A percentile compares a stretch with the other conserved stretches of the same genome.
Evolutionary conservation across 805 yeast species (phyloP).

Genomic region (Starmerella lactis-condensi): DNA sequence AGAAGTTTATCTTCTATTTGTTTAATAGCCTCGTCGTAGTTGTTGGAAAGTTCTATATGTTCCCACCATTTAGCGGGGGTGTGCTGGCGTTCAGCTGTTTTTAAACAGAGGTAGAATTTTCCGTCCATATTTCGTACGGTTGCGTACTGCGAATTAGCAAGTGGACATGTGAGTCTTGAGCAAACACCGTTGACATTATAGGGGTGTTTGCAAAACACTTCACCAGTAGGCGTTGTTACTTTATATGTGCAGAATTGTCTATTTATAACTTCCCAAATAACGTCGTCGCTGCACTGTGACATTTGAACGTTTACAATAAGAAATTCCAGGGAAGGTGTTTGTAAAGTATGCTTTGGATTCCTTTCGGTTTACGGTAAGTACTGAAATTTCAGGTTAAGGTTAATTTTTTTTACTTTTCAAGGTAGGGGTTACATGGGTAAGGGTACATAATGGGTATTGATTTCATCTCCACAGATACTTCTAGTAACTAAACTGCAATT

Average conservation of each 20-base stretch:
- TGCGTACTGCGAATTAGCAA: constrained; percentile 44
- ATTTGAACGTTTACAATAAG: constrained; percentile 2
- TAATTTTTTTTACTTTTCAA: constrained; percentile 1
- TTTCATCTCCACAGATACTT: background rate
- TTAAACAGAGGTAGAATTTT: constrained; percentile 45
- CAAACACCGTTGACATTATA: constrained; percentile 92
- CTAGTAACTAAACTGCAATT: background rate
- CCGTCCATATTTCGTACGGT: constrained; percentile 24
- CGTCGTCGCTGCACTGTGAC: constrained; percentile 40
- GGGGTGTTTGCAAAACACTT: constrained; percentile 87
- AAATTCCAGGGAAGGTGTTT: background rate
- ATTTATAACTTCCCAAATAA: constrained; percentile 93
- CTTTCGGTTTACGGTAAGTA: constrained; percentile 1
- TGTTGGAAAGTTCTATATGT: constrained; percentile 72
- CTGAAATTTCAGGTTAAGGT: background rate
- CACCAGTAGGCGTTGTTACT: constrained; percentile 71
- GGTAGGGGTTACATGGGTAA: background rate
- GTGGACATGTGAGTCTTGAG: constrained; percentile 81
- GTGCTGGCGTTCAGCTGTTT: constrained; percentile 94
- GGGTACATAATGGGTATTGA: background rate
- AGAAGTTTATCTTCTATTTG: constrained; percentile 76
- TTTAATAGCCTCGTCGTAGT: constrained; percentile 67
- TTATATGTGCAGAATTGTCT: constrained; percentile 92
- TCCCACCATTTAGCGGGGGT: constrained; percentile 92
- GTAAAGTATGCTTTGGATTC: background rate